Evolutionary conservation across 73 alveolate genomes (phyloP), one percentile per base, ranked within the genome.

Genomic region (Paraurostyla sp.): DNA sequence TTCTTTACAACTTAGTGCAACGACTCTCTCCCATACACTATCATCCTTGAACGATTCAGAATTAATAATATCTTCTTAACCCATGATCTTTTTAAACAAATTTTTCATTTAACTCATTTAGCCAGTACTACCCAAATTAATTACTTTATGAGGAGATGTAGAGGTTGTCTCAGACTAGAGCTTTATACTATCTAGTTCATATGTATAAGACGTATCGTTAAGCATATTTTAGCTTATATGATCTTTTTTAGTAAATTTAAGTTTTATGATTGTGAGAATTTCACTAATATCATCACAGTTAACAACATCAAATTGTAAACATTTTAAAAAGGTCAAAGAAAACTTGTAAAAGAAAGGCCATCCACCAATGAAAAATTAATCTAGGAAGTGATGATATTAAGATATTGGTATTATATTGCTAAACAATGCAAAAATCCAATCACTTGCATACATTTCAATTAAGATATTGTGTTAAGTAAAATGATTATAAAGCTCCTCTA

Each of bases 381-480:
- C 96, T 16, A 78, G 49, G 76, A 91, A 91, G 23, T 25, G 58
- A 7, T 76, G 87, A 76, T 68, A 68, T 30, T 73, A 33, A 4
- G 63, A 30, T 3, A 87, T 71, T 6, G 97, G 97, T 0, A 93
- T 75, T 33, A 93, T 81, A 71, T 80, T 83, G 15, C 94, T 71
- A 36, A 93, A 89, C 27, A 91, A 71, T 16, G 95, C 80, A 41
- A 93, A 71, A 42, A 88, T 57, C 96, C 97, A 93, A 40, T 83
- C 93, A 58, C 96, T 92, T 3, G 95, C 95, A 91, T 82, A 93
- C 97, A 93, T 93, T 32, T 93, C 96, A 27, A 87, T 63, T 58
- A 49, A 42, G 0, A 93, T 84, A 23, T 71, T 90, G 29, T 78
- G 13, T 4, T 35, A 35, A 40, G 59, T 38, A 41, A 93, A 68